Conservation (phyloP, 768 basidiomycete species). For the Boletus reticulatus region DNA sequence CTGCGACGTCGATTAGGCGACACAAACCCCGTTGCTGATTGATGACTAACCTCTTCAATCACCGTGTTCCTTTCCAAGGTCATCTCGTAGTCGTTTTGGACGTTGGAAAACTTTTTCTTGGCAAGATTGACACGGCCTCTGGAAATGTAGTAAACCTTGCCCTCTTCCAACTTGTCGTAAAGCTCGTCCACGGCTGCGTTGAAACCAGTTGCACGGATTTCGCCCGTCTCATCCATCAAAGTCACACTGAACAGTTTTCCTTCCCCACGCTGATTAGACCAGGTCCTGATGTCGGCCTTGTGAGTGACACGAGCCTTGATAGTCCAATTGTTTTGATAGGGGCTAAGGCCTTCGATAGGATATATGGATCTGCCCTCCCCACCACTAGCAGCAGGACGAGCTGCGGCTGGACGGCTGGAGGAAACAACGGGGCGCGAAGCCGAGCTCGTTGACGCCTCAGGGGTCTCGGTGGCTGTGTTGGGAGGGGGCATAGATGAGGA, state of each 20-base stretch:
- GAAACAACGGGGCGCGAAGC: conserved; percentile 28
- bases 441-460: conserved; percentile 30
- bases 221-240: conserved; percentile 92
- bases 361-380: conserved; percentile 41
- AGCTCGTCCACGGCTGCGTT: conserved; percentile 81
- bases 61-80: conserved; percentile 80
- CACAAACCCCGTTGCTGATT: not conserved
- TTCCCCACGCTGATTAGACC: conserved; percentile 87
- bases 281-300: conserved; percentile 87
- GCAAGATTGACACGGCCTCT: conserved; percentile 92
- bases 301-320: conserved; percentile 92
- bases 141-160: conserved; percentile 89
- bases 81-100: conserved; percentile 92
- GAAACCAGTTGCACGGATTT: conserved; percentile 90
- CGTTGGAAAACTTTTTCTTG: conserved; percentile 93
- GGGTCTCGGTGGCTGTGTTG: conserved; percentile 7
- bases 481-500: conserved; percentile 30
- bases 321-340: conserved; percentile 98
- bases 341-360: conserved; percentile 93
- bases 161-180: conserved; percentile 84
- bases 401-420: conserved; percentile 9
- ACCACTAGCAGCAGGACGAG: conserved; percentile 14
- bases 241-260: conserved; percentile 93
- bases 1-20: conserved; percentile 39
- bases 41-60: conserved; percentile 68